Evolutionary conservation across 768 basidiomycete species (phyloP), one percentile per base, ranked within the genome.

Genomic region (Kwoniella pini): DNA sequence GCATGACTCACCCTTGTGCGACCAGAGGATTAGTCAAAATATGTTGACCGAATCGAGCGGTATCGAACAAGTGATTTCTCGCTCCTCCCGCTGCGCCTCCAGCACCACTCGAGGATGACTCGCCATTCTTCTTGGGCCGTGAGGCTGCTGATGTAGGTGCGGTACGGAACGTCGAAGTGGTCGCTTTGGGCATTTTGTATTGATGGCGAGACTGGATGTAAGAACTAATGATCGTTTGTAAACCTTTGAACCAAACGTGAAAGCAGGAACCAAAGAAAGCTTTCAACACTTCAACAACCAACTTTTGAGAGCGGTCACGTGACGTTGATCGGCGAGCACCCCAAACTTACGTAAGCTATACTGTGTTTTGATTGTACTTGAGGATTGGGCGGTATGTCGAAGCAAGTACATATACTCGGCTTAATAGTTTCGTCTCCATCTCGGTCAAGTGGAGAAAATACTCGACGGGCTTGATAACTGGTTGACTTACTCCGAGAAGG

Each of bases 11-110:
- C 91, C 86, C 88, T 82, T 95, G 90, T 4, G 91, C 91, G 31
- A 91, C 88, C 60, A 86, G 84, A 4, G 91, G 88, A 78, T 92
- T 98, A 80, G 95, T 97, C 62, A 98, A 83, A 67, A 99, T 98
- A 81, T 99, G 95, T 78, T 98, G 95, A 21, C 96, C 95, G 69
- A 96, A 97, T 67, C 90, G 84, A 74, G 90, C 89, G 2, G 93
- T 96, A 74, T 96, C 94, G 83, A 80, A 80, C 54, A 78, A 48
- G 64, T 78, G 77, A 59, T 78, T 78, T 51, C 71, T 63, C 15
- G 65, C 71, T 48, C 68, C 71, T 44, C 64, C 62, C n/a, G 61
- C 64, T 3, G 51, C 64, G 15, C 22, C 45, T 1, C 46, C 61
- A 1, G 59, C 65, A 28, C 54, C 57, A 21, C 49, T 66, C 0